These are phyloP conservation scores for Emericellopsis terricola DNA, from an alignment of 495 filamentous ascomycete genomes.

Conservation along the genomic window DNA sequence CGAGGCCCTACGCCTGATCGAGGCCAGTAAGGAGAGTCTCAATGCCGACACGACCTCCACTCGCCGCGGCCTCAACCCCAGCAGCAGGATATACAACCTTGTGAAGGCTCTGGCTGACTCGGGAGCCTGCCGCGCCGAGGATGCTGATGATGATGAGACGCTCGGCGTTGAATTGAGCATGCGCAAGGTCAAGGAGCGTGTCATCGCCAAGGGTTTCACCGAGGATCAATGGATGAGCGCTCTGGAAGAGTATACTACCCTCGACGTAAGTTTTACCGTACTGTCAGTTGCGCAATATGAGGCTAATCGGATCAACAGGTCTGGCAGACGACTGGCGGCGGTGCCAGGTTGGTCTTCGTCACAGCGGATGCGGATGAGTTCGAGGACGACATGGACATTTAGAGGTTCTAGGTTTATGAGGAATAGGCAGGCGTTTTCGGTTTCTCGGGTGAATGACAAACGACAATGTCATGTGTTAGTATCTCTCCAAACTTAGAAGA, in stretches of 20 bases:
- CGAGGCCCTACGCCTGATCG: conserved; percentile 77
- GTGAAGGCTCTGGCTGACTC: conserved; percentile 69
- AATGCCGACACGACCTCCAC: conserved; percentile 33
- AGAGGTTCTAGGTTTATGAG: neutral
- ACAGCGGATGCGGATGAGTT: conserved; percentile 21
- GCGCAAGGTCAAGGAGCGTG: conserved; percentile 68
- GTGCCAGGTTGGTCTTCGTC: conserved; percentile 68
- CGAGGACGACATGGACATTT: conserved; percentile 12
- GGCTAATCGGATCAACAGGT: conserved; percentile 35
- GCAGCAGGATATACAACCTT: conserved; percentile 83
- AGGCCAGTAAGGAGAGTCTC: conserved; percentile 79
- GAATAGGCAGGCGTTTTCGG: neutral
- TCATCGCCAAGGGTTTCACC: conserved; percentile 92
- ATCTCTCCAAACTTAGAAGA: too few relatives aligned
- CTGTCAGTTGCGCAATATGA: conserved; percentile 3
- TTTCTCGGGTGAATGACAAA: neutral
- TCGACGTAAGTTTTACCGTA: conserved; percentile 55
- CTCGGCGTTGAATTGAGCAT: conserved; percentile 61
- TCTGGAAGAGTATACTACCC: conserved; percentile 71
- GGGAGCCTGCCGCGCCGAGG: conserved; percentile 50
- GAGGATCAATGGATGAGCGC: conserved; percentile 75
- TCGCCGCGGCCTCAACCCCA: conserved; percentile 56
- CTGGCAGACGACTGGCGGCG: conserved; percentile 85
- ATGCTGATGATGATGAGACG: conserved; percentile 45
- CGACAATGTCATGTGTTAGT: neutral